Evolutionary conservation across 768 basidiomycete species (phyloP).

Genomic region (Kwoniella botswanensis): DNA sequence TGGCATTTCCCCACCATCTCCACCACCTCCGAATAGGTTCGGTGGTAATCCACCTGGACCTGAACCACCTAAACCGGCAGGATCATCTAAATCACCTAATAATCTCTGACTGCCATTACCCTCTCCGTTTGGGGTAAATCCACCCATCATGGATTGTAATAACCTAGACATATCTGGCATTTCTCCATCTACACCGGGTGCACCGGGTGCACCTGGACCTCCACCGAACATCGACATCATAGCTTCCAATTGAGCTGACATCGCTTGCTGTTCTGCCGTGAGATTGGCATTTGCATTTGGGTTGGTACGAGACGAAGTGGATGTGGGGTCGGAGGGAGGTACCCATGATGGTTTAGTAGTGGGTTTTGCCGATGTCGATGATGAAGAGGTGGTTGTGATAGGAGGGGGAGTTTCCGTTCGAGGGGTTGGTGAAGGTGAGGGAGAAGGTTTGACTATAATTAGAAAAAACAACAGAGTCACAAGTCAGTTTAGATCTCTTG

Average conservation of each 20-base stretch:
- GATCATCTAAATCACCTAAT: constrained; percentile 49
- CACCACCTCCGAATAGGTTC: constrained; percentile 17
- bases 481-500: too few species aligned
- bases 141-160: constrained; percentile 48
- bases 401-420: constrained; percentile 29
- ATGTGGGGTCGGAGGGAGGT: constrained; percentile 20
- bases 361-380: constrained; percentile 1
- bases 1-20: constrained; percentile 17
- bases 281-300: not conserved
- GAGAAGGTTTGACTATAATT: constrained; percentile 19
- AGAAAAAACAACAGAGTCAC: not conserved
- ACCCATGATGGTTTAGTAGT: constrained; percentile 33
- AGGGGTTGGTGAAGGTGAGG: constrained; percentile 19
- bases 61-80: constrained; percentile 41
- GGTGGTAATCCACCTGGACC: constrained; percentile 22
- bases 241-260: constrained; percentile 43
- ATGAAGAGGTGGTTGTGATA: constrained; percentile 5
- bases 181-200: constrained; percentile 15
- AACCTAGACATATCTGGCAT: constrained; percentile 46
- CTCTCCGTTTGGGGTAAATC: not conserved
- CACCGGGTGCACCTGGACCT: constrained; percentile 13
- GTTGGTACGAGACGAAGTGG: not conserved
- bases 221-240: constrained; percentile 53
- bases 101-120: constrained; percentile 21
- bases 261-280: constrained; percentile 40